Percentiles rank a stretch among this genome's conserved stretches.
Evolutionary conservation across 2,329 filamentous ascomycete species (phyloP).

Genomic region (Laburnicola sp.): DNA sequence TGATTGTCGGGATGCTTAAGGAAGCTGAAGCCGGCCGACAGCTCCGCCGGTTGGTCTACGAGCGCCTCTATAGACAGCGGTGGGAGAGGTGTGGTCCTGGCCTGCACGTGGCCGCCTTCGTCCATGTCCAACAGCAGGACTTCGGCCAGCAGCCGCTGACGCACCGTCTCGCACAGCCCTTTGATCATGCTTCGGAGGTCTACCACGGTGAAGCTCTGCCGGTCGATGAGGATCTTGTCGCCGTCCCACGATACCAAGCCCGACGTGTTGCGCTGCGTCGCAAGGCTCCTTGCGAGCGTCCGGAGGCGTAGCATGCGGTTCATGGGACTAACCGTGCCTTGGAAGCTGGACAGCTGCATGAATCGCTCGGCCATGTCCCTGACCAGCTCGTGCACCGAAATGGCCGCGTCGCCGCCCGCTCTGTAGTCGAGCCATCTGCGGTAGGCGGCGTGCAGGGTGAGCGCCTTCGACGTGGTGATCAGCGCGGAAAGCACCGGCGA

Average conservation of each 20-base stretch:
- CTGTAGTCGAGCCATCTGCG: too few relatives aligned
- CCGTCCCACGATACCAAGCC: conserved; percentile 1
- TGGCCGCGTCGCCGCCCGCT: neutral
- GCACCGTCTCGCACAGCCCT: too few relatives aligned
- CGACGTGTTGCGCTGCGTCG: neutral
- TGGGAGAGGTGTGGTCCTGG: too few relatives aligned
- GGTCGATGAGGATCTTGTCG: neutral
- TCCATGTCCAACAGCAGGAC: too few relatives aligned
- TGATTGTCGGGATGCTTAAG: conserved; percentile 2
- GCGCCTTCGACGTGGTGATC: conserved; percentile 3
- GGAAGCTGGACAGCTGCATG: neutral
- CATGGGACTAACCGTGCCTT: conserved; percentile 3
- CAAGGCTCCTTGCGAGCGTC: neutral
- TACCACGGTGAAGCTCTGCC: neutral
- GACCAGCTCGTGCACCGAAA: neutral
- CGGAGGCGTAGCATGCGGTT: conserved; percentile 3
- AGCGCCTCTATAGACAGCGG: neutral
- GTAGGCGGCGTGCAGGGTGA: neutral
- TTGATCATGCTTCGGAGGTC: conserved; percentile 1
- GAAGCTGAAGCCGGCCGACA: conserved; percentile 1
- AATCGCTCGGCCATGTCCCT: conserved; percentile 3
- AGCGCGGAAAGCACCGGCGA: conserved; percentile 1
- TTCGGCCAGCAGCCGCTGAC: too few relatives aligned
- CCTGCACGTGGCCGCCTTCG: too few relatives aligned
- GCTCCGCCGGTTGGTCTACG: conserved; percentile 1